Evolutionary conservation across 2,329 filamentous ascomycete genomes (phyloP).

Genomic region (Calonectria pauciramosa): DNA sequence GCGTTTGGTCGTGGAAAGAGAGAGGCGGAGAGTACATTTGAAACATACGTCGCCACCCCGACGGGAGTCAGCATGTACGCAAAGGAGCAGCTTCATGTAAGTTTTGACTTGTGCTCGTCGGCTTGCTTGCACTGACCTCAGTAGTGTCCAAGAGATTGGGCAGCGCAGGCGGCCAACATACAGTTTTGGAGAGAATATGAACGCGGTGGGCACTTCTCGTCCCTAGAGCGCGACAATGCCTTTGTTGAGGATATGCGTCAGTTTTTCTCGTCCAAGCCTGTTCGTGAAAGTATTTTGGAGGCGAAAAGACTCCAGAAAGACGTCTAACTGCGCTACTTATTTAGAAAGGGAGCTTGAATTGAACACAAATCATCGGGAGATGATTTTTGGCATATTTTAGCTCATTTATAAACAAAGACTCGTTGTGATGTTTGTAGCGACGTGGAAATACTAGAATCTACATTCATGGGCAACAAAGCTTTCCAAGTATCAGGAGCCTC

Average conservation of each 20-base stretch:
- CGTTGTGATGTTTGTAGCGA: no score
- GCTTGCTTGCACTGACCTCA: not conserved
- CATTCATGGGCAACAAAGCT: no score
- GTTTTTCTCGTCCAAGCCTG: not conserved
- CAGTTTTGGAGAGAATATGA: conserved; percentile 18
- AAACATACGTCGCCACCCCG: conserved; percentile 1
- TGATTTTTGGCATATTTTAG: no score
- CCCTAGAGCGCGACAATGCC: not conserved
- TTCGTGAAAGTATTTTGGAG: conserved; percentile 39
- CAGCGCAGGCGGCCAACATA: conserved; percentile 5
- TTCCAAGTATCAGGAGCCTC: no score
- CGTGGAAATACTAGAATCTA: no score
- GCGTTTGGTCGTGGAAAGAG: conserved; percentile 6
- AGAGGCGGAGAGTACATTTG: conserved; percentile 13
- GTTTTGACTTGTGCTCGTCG: not conserved
- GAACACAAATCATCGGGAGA: not conserved
- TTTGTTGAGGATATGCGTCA: conserved; percentile 6
- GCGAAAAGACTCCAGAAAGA: not conserved
- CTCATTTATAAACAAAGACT: no score
- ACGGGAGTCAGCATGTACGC: conserved; percentile 18
- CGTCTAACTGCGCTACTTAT: accelerated
- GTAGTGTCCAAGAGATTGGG: conserved; percentile 18
- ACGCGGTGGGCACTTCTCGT: conserved; percentile 2
- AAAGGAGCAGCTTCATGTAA: conserved; percentile 22
- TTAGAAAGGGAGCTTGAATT: not conserved